Evolutionary conservation across 148 eudicot species (phyloP).

Genomic region (Beta vulgaris): DNA sequence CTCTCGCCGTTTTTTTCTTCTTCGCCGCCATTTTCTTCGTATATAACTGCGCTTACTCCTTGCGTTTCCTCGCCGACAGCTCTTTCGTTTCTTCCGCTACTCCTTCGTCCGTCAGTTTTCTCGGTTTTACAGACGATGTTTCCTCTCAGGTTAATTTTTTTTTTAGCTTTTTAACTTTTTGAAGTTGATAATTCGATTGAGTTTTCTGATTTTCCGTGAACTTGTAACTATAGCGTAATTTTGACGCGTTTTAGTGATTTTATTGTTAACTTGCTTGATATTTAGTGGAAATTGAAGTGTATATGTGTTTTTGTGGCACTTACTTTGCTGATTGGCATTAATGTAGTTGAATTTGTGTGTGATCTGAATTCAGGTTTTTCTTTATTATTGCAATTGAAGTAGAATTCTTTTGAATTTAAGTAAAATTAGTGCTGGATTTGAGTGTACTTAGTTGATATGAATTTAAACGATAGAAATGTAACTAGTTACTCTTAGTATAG

Average conservation of each 20-base stretch:
- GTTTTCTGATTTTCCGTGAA: not conserved
- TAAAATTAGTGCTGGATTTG: not conserved
- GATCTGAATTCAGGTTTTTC: not conserved
- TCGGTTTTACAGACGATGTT: conserved; percentile 18
- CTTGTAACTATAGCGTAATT: not conserved
- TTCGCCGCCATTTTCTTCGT: conserved; percentile 26
- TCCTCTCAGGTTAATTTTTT: conserved; percentile 20
- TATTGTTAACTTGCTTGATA: not conserved
- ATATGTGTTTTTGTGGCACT: not conserved
- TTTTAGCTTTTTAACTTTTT: not conserved
- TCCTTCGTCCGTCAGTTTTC: conserved; percentile 7
- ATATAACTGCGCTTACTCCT: conserved; percentile 29
- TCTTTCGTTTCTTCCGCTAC: conserved; percentile 11
- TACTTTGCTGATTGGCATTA: not conserved
- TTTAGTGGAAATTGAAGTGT: not conserved
- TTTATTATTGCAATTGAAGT: not conserved
- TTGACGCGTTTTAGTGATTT: not conserved
- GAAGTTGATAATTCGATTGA: not conserved
- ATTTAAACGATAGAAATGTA: too few species aligned
- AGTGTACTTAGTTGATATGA: not conserved
- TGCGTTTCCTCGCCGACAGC: conserved; percentile 17
- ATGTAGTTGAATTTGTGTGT: not conserved
- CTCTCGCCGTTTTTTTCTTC: conserved; percentile 20
- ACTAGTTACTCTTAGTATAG: too few species aligned
- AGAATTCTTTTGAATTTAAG: not conserved